phyloP scores from a whole-genome alignment of 176 grass and related monocot species.

The Canna indica region DNA sequence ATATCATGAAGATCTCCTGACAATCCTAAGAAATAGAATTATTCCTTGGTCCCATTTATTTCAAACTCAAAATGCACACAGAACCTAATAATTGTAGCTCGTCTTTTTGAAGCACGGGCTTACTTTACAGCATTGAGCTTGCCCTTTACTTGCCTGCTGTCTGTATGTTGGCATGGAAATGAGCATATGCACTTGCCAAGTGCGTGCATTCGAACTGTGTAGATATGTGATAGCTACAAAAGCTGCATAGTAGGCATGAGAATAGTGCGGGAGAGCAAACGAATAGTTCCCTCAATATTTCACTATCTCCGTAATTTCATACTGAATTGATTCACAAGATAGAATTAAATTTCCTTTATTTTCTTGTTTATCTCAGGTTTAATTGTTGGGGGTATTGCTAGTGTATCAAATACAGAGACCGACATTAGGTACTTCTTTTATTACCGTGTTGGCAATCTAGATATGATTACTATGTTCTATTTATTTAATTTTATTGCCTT shows the following conservation, averaged over 20 bases:
- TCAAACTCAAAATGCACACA: too few species aligned
- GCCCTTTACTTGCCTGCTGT: too few species aligned
- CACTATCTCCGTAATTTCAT: too few species aligned
- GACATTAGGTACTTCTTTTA: conserved; percentile 60
- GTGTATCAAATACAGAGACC: conserved; percentile 81
- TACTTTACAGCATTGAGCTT: too few species aligned
- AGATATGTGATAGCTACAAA: not conserved
- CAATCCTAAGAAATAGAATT: too few species aligned
- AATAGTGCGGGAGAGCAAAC: not conserved
- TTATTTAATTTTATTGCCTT: not conserved
- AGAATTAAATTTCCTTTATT: not conserved
- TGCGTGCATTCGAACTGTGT: too few species aligned
- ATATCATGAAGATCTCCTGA: too few species aligned
- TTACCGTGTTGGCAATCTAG: not conserved
- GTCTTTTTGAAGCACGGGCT: too few species aligned
- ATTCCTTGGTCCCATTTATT: too few species aligned
- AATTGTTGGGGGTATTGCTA: conserved; percentile 91
- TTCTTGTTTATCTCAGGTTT: conserved; percentile 41
- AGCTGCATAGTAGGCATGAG: not conserved
- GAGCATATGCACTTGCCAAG: too few species aligned
- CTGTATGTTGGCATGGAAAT: too few species aligned
- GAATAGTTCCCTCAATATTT: not conserved
- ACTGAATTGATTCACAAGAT: not conserved
- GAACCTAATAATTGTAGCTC: too few species aligned
- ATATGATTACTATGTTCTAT: not conserved